Evolutionary conservation across 305 asterid species (phyloP), one percentile per base, ranked within the genome.

Genomic region (Solanum aculeatissimum): DNA sequence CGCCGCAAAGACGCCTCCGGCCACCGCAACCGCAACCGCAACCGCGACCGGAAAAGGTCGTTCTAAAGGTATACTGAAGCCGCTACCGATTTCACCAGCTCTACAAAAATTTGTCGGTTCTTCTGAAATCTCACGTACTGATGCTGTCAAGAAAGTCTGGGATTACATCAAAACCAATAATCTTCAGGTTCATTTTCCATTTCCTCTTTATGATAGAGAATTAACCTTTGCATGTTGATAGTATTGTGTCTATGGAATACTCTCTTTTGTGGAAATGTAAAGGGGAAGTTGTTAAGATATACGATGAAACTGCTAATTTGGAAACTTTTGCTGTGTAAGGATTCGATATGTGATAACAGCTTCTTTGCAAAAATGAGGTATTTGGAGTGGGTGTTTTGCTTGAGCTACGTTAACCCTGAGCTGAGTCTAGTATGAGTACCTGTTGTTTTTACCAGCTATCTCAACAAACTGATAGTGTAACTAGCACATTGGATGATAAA

Each of bases 131-230:
- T 89, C 96, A 8, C 94, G 94, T 1, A 75, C 92, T 32, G 91
- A 80, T 10, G 93, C 94, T 23, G 89, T 93, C 13, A 93, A 90
- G 81, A 86, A 86, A 82, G 78, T 91, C 10, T 91, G 96, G 96
- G 94, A 83, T 8, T 88, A 93, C 86, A 86, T 91, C 87, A 93
- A 91, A 81, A 57, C 88, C 27, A 63, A 87, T 55, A 90, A 92
- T 57, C 96, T 93, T 69, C 29, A 69, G 94, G 94, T 92, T 21
- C 16, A 32, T 3, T 12, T n/a, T 81, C 29, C 29, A 14, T 60
- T 25, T 81, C 84, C 38, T 63, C 19, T 63, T 25, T 23, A 0
- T 74, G 60, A 2, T 47, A 15, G 81, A 47, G 60, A 19, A 69
- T 38, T 19, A 38, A 69, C 29, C 51, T 38, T 38, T 40, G 51